Conservation (phyloP, 2,329 filamentous ascomycete species). For the Emydomyces testavorans region DNA sequence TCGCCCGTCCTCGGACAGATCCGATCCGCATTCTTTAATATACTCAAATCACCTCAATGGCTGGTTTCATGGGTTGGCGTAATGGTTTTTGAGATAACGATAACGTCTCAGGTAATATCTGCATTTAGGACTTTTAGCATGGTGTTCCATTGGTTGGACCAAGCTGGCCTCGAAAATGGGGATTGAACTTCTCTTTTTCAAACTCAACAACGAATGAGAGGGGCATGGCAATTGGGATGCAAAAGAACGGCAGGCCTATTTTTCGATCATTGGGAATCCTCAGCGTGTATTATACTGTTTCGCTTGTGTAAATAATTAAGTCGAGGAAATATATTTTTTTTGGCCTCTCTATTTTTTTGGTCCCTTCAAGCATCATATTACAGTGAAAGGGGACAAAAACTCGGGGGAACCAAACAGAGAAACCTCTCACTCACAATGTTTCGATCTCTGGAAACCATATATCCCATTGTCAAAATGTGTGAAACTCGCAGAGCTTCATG, state of each 20-base stretch:
- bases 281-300: background rate
- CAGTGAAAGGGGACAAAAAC: background rate
- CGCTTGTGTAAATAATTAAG: background rate
- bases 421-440: constrained; percentile 56
- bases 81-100: constrained; percentile 70
- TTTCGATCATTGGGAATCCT: background rate
- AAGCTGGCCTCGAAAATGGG: background rate
- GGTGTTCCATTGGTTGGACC: constrained; percentile 2
- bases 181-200: too few species aligned
- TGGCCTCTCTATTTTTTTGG: too few species aligned
- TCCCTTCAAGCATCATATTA: too few species aligned
- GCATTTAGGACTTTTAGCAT: constrained; percentile 13
- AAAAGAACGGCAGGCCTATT: background rate
- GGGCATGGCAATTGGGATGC: background rate
- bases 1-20: background rate
- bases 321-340: background rate
- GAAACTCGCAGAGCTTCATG: too few species aligned
- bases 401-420: background rate
- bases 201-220: too few species aligned
- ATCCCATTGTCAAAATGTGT: background rate
- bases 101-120: constrained; percentile 92
- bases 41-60: constrained; percentile 13
- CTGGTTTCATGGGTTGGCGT: constrained; percentile 41
- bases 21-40: background rate
- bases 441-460: constrained; percentile 58